A percentile compares a stretch with the other conserved stretches of the same genome.
phyloP scores from a whole-genome alignment of 2,329 filamentous ascomycete genomes.

The Venturia effusa region DNA sequence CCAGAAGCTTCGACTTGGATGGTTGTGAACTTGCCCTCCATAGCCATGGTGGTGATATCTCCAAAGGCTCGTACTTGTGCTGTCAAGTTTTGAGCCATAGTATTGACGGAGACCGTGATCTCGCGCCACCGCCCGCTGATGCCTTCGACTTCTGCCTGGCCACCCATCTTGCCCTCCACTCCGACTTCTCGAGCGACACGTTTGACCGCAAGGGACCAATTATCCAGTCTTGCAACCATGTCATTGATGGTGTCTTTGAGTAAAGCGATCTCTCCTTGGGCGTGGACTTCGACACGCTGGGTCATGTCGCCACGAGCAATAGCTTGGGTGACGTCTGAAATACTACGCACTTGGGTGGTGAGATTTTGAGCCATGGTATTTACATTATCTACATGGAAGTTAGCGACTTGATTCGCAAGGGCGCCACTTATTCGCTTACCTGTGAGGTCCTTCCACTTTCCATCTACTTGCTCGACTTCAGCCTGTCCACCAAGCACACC shows the following conservation, averaged over 20 bases:
- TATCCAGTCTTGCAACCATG: constrained; percentile 92
- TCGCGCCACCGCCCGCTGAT: constrained; percentile 95
- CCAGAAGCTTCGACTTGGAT: constrained; percentile 94
- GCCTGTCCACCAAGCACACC: constrained; percentile 54
- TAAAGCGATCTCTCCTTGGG: constrained; percentile 87
- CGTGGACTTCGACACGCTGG: constrained; percentile 89
- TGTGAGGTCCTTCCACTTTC: constrained; percentile 56
- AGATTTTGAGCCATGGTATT: constrained; percentile 58
- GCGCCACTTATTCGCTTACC: constrained; percentile 3
- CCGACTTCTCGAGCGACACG: constrained; percentile 93
- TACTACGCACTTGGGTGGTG: constrained; percentile 66
- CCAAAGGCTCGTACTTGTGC: constrained; percentile 96
- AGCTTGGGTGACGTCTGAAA: constrained; percentile 87
- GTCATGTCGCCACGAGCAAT: constrained; percentile 95
- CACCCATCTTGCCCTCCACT: constrained; percentile 96
- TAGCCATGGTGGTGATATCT: constrained; percentile 95
- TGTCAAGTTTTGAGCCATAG: constrained; percentile 73
- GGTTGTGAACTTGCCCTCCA: constrained; percentile 94
- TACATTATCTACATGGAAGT: constrained; percentile 41
- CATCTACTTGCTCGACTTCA: constrained; percentile 53
- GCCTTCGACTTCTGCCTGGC: constrained; percentile 87
- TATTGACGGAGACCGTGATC: constrained; percentile 94
- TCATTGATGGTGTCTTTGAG: constrained; percentile 96
- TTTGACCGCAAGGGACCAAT: constrained; percentile 94
- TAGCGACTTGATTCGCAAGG: background rate